Evolutionary conservation across 2,329 filamentous ascomycete genomes (phyloP).

Genomic region (Alternaria ethzedia): DNA sequence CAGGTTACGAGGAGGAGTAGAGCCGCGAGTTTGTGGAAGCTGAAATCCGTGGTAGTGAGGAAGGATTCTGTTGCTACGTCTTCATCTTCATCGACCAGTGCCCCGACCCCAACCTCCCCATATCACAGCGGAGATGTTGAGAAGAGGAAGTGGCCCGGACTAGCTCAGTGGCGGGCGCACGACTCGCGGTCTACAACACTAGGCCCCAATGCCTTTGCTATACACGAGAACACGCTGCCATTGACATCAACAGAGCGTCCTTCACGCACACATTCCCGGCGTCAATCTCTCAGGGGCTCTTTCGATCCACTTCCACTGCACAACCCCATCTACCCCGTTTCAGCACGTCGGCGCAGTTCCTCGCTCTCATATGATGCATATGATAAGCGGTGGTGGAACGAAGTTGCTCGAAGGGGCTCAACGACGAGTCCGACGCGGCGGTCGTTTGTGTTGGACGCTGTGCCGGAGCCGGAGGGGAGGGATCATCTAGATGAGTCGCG

Average conservation of each 20-base stretch:
- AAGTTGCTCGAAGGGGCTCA: constrained; percentile 7
- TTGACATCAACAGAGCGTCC: neutral
- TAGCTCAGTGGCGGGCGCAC: neutral
- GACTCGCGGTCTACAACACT: neutral
- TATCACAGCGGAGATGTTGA: neutral
- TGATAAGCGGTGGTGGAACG: constrained; percentile 13
- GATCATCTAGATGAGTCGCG: neutral
- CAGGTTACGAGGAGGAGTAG: neutral
- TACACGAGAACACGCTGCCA: neutral
- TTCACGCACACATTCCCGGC: neutral
- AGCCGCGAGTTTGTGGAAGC: neutral
- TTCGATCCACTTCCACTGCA: neutral
- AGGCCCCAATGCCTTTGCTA: neutral
- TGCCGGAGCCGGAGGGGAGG: constrained; percentile 9
- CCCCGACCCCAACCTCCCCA: neutral
- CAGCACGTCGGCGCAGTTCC: neutral
- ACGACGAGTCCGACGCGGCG: neutral
- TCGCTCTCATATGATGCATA: neutral
- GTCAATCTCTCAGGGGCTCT: neutral
- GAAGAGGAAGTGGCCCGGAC: neutral
- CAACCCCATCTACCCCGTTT: neutral
- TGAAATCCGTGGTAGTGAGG: neutral
- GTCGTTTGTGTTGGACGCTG: constrained; percentile 13
- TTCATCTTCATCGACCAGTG: neutral
- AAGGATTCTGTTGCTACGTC: neutral